Percentiles rank a stretch among this genome's conserved stretches.
Conservation (phyloP, 2,329 filamentous ascomycete species). For the Sclerotinia glacialis region DNA sequence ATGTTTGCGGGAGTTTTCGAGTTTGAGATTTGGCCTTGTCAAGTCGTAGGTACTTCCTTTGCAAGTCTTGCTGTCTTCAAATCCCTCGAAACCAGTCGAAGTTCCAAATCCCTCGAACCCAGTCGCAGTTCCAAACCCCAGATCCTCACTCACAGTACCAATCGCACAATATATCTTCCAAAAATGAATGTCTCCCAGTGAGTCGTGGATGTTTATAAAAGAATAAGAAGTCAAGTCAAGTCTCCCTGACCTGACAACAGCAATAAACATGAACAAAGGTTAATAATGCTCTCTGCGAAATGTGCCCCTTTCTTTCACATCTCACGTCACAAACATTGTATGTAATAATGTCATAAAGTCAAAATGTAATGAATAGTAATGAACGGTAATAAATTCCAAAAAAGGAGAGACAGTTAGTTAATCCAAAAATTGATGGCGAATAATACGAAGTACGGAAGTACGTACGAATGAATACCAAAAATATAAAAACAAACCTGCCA, state of each 20-base stretch:
- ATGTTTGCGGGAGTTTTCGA: slow-evolving; percentile 26
- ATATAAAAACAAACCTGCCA: neutral
- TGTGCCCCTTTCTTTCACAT: slow-evolving; percentile 7
- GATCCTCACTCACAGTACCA: slow-evolving; percentile 1
- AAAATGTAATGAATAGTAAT: slow-evolving; percentile 2
- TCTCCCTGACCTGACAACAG: neutral
- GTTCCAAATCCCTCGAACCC: neutral
- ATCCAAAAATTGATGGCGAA: neutral
- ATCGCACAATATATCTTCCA: neutral
- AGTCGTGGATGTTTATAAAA: neutral
- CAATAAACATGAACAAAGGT: neutral
- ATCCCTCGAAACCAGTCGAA: too few species aligned
- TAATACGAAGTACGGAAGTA: neutral
- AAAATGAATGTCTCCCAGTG: neutral
- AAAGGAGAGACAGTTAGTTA: slow-evolving; percentile 8
- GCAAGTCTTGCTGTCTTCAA: neutral
- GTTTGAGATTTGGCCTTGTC: neutral
- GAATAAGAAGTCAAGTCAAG: neutral
- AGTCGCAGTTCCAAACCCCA: neutral
- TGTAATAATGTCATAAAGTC: too few species aligned
- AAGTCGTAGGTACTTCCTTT: neutral
- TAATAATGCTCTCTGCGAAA: neutral
- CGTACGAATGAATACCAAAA: too few species aligned
- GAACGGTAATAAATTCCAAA: neutral
- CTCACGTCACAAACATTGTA: neutral